These are phyloP conservation scores for Ministeria vibrans DNA, from an alignment of 78 protist genomes.

Conservation along the genomic window DNA sequence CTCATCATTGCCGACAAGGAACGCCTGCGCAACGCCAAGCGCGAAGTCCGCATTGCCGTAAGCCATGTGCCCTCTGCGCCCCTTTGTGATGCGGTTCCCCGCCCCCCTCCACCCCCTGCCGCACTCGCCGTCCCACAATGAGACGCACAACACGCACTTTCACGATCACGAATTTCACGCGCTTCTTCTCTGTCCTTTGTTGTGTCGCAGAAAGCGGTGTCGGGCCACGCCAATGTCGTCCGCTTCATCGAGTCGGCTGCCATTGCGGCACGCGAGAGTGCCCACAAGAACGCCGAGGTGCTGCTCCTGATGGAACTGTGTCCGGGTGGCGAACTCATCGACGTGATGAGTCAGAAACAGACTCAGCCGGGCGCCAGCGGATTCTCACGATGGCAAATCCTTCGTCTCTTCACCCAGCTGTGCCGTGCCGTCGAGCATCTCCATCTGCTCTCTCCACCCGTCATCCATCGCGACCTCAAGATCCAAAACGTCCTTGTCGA, in stretches of 20 bases:
- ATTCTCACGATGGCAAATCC: not conserved
- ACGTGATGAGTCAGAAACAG: not conserved
- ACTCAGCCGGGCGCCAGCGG: not conserved
- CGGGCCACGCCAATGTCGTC: not conserved
- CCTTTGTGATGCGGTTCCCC: too few species aligned
- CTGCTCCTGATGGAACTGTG: not conserved
- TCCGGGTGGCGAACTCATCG: not conserved
- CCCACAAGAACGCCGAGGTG: not conserved
- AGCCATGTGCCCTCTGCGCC: not conserved
- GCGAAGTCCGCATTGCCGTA: not conserved
- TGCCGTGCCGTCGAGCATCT: not conserved
- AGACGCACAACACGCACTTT: too few species aligned
- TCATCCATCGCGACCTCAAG: constrained; percentile 9
- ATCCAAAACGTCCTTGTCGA: not conserved
- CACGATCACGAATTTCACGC: too few species aligned
- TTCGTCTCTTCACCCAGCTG: not conserved
- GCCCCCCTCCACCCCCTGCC: too few species aligned
- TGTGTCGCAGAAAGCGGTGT: not conserved
- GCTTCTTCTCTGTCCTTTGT: not conserved
- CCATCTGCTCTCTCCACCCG: not conserved
- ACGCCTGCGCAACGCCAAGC: not conserved
- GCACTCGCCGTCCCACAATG: too few species aligned
- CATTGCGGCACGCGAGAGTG: not conserved
- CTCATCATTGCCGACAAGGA: not conserved
- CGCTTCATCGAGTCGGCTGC: not conserved